Evolutionary conservation across 108 stramenopile species (phyloP).

Genomic region (Craspedostauros australis): DNA sequence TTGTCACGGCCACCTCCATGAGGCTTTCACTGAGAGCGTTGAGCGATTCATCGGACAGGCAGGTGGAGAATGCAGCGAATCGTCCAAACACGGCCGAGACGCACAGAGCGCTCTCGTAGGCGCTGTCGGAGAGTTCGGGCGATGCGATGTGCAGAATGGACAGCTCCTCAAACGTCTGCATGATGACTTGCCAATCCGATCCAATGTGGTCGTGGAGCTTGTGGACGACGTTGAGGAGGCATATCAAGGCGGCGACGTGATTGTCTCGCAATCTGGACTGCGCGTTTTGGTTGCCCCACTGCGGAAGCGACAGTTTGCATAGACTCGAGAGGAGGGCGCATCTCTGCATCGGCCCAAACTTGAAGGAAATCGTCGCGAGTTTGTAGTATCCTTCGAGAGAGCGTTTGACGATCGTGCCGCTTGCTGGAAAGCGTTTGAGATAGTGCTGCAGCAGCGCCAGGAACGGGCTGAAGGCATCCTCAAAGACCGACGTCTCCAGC

Average conservation of each 20-base stretch:
- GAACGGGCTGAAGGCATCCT: conserved; percentile 63
- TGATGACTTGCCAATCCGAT: conserved; percentile 68
- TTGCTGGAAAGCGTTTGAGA: conserved; percentile 72
- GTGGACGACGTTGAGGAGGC: conserved; percentile 62
- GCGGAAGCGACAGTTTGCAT: conserved; percentile 79
- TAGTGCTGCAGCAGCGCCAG: conserved; percentile 76
- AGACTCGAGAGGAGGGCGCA: conserved; percentile 67
- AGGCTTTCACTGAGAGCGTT: conserved; percentile 43
- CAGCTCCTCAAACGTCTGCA: conserved; percentile 77
- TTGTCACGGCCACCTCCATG: conserved; percentile 35
- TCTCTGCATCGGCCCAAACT: conserved; percentile 42
- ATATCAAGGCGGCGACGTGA: conserved; percentile 53
- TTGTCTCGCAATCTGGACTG: conserved; percentile 42
- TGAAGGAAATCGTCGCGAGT: conserved; percentile 32
- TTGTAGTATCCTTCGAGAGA: conserved; percentile 50
- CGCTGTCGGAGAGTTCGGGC: conserved; percentile 45
- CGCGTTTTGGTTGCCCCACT: conserved; percentile 75
- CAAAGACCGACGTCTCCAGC: conserved; percentile 23
- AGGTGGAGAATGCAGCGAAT: conserved; percentile 68
- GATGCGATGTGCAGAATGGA: conserved; percentile 59
- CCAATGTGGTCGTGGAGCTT: conserved; percentile 41
- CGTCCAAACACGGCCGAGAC: conserved; percentile 58
- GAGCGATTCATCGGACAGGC: conserved; percentile 50
- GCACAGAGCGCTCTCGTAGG: conserved; percentile 38
- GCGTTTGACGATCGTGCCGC: conserved; percentile 43